Percentiles rank a stretch among this genome's conserved stretches.
Conservation (phyloP, 192 early-diverging fungal species). For the Rhizophlyctis rosea region DNA sequence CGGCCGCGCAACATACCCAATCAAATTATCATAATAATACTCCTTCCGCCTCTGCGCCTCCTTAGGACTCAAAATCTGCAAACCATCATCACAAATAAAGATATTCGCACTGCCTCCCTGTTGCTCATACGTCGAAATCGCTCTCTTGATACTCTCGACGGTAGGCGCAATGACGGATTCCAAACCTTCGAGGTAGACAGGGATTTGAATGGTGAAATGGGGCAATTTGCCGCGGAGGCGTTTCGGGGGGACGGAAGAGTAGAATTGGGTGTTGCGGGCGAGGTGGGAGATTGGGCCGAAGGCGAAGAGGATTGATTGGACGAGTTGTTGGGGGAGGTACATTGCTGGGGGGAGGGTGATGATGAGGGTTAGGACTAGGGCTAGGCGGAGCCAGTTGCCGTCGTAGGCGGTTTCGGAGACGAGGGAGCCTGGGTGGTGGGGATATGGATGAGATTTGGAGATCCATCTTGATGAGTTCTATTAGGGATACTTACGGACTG, state of each 20-base stretch:
- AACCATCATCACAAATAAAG: constrained; percentile 25
- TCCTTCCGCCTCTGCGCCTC: constrained; percentile 19
- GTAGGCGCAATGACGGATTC: constrained; percentile 23
- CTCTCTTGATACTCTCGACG: constrained; percentile 17
- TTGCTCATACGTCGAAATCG: constrained; percentile 16
- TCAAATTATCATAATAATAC: constrained; percentile 13
- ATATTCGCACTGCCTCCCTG: constrained; percentile 22
- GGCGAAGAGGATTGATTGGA: background rate
- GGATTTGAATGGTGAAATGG: constrained; percentile 25
- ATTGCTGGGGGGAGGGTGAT: background rate
- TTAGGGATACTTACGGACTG: no score
- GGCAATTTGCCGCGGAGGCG: constrained; percentile 8
- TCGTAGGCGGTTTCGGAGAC: background rate
- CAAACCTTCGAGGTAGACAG: constrained; percentile 27
- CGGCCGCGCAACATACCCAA: constrained; percentile 21
- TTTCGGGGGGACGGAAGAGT: constrained; percentile 21
- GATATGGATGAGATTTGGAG: background rate
- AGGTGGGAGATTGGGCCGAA: constrained; percentile 26
- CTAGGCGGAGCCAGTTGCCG: background rate
- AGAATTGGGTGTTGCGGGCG: constrained; percentile 11
- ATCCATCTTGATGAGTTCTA: no score
- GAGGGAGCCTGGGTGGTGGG: no score
- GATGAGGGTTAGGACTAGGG: background rate
- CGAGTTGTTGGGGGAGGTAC: constrained; percentile 2
- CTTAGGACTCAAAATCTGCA: constrained; percentile 16